Percentiles rank a stretch among this genome's conserved stretches.
phyloP scores from a whole-genome alignment of 2,329 filamentous ascomycete species.

The Cryphonectria nitschkei region DNA sequence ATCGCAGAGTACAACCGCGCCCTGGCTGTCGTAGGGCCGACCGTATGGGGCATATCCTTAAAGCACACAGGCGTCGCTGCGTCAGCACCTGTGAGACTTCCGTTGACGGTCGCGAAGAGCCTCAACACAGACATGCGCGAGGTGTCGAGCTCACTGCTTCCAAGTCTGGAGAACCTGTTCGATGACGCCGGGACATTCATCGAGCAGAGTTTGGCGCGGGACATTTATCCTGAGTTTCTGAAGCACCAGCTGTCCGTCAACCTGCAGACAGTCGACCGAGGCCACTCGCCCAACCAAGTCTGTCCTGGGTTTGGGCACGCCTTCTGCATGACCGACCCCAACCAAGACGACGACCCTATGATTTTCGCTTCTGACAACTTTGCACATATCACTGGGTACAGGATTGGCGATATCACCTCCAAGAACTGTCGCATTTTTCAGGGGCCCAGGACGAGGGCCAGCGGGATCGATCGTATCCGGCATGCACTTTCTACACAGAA shows the following conservation, averaged over 20 bases:
- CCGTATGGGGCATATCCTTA: conserved; percentile 11
- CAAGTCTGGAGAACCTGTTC: conserved; percentile 14
- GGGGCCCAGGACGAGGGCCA: conserved; percentile 12
- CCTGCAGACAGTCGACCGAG: conserved; percentile 19
- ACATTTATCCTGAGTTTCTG: conserved; percentile 24
- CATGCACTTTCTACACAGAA: conserved; percentile 11
- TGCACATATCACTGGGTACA: conserved; percentile 16
- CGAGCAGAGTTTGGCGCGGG: conserved; percentile 18
- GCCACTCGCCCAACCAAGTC: conserved; percentile 18
- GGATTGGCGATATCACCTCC: background rate
- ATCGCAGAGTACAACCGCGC: conserved; percentile 14
- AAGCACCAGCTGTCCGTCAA: conserved; percentile 21
- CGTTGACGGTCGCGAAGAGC: conserved; percentile 10
- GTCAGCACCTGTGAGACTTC: conserved; percentile 16
- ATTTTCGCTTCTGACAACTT: conserved; percentile 20
- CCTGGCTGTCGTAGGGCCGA: conserved; percentile 7
- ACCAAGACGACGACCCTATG: conserved; percentile 7
- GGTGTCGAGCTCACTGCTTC: conserved; percentile 13
- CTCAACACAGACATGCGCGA: conserved; percentile 19
- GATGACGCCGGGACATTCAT: conserved; percentile 13
- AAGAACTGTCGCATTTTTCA: conserved; percentile 24
- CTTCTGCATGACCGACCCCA: conserved; percentile 17
- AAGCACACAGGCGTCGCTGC: conserved; percentile 22
- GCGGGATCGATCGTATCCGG: conserved; percentile 21
- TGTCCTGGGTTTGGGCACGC: conserved; percentile 22